Conservation (phyloP, 805 yeast genomes). For the Candida maris region DNA sequence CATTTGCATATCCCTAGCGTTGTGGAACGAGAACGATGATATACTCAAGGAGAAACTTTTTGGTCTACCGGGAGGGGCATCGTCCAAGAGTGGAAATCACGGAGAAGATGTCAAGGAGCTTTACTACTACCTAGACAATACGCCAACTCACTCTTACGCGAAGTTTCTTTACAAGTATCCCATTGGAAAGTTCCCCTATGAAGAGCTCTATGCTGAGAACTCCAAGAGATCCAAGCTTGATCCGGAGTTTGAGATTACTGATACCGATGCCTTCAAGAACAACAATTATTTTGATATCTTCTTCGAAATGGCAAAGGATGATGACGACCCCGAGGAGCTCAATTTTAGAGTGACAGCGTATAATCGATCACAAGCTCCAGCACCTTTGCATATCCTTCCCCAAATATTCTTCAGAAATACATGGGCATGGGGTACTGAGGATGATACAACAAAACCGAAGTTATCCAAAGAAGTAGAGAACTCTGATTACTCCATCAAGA, state of each 20-base stretch:
- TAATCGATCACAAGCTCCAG: constrained; percentile 76
- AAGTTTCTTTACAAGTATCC: constrained; percentile 91
- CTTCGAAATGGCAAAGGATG: constrained; percentile 86
- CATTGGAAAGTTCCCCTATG: constrained; percentile 79
- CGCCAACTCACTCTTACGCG: constrained; percentile 91
- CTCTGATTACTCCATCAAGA: constrained; percentile 46
- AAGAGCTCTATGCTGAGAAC: constrained; percentile 65
- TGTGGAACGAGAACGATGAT: constrained; percentile 89
- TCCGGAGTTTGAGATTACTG: constrained; percentile 77
- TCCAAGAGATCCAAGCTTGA: constrained; percentile 62
- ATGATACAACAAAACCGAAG: constrained; percentile 44
- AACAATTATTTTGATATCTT: constrained; percentile 82
- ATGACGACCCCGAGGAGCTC: constrained; percentile 74
- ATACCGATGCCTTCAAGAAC: constrained; percentile 69
- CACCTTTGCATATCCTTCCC: constrained; percentile 86
- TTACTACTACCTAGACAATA: constrained; percentile 83
- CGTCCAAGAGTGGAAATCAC: constrained; percentile 68
- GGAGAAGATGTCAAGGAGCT: constrained; percentile 93
- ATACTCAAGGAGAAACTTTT: constrained; percentile 81
- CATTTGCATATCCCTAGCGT: constrained; percentile 72
- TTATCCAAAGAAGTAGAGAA: constrained; percentile 38
- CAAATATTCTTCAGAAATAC: constrained; percentile 83
- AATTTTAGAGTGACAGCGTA: constrained; percentile 84
- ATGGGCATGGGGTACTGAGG: constrained; percentile 83
- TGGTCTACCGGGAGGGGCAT: constrained; percentile 81